Evolutionary conservation across 2,329 filamentous ascomycete species (phyloP).

Genomic region (Fusarium sacchari): DNA sequence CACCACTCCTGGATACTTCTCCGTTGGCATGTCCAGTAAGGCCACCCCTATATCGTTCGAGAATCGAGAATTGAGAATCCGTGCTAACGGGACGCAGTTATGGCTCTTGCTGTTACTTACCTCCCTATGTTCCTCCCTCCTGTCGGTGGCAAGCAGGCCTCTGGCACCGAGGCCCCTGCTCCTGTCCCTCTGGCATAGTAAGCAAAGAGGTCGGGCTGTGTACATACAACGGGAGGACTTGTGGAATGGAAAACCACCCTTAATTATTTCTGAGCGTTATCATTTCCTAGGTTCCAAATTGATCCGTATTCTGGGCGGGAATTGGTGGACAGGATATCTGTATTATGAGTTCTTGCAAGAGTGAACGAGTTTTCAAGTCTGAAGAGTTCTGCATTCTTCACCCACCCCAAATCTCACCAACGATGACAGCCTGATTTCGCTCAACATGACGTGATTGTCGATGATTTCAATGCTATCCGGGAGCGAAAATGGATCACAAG

Average conservation of each 20-base stretch:
- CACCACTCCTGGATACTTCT: conserved; percentile 75
- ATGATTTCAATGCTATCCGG: neutral
- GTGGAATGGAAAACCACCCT: neutral
- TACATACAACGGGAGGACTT: conserved; percentile 2
- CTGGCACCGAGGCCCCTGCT: conserved; percentile 48
- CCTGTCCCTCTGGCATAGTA: conserved; percentile 31
- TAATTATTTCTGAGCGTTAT: conserved; percentile 20
- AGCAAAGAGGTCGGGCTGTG: neutral
- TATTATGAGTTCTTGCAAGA: conserved; percentile 10
- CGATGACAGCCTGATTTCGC: no score
- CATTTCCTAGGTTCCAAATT: neutral
- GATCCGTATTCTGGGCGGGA: neutral
- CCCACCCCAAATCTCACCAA: neutral
- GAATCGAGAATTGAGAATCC: neutral
- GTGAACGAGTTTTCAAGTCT: neutral
- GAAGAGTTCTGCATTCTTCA: neutral
- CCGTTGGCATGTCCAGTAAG: conserved; percentile 81
- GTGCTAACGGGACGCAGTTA: conserved; percentile 55
- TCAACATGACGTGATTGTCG: neutral
- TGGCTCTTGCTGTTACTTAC: conserved; percentile 66
- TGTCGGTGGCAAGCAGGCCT: conserved; percentile 42
- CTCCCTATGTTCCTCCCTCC: conserved; percentile 62
- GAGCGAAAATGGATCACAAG: neutral
- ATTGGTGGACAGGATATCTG: neutral
- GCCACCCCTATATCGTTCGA: conserved; percentile 33